Evolutionary conservation across 768 basidiomycete species (phyloP).

Genomic region (Russula sp.): DNA sequence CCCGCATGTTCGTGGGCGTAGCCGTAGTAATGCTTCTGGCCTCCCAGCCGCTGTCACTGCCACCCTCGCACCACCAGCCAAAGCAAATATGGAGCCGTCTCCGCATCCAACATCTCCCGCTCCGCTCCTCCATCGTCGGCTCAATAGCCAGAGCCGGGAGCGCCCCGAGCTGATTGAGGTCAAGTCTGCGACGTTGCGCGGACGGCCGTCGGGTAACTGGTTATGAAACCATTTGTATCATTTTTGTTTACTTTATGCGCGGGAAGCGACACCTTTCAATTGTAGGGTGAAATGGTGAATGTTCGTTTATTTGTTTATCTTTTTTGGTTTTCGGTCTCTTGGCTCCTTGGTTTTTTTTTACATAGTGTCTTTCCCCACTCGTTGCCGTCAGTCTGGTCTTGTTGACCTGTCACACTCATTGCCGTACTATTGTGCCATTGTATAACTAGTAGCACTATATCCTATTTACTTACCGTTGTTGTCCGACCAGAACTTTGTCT

Average conservation of each 20-base stretch:
- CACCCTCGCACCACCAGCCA: neutral
- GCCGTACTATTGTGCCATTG: constrained; percentile 2
- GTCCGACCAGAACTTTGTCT: neutral
- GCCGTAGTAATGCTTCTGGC: neutral
- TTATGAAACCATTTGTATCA: neutral
- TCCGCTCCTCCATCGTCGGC: constrained; percentile 19
- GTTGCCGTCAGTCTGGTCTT: neutral
- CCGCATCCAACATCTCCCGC: neutral
- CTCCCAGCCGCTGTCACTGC: neutral
- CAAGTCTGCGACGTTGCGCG: constrained; percentile 19
- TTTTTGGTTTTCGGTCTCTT: neutral
- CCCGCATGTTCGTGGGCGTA: constrained; percentile 11
- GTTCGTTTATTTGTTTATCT: neutral
- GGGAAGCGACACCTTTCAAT: neutral
- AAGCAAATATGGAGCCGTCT: constrained; percentile 7
- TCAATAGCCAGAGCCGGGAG: constrained; percentile 24
- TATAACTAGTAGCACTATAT: constrained; percentile 23
- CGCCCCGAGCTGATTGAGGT: constrained; percentile 21
- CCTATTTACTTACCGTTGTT: constrained; percentile 11
- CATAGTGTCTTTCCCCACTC: neutral
- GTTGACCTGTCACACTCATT: constrained; percentile 11
- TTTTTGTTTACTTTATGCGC: neutral
- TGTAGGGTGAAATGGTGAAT: neutral
- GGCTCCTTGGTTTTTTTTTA: neutral
- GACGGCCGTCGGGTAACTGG: constrained; percentile 20